Evolutionary conservation across 1,284 basidiomycete species (phyloP).

Genomic region (Leucoagaricus sp.): DNA sequence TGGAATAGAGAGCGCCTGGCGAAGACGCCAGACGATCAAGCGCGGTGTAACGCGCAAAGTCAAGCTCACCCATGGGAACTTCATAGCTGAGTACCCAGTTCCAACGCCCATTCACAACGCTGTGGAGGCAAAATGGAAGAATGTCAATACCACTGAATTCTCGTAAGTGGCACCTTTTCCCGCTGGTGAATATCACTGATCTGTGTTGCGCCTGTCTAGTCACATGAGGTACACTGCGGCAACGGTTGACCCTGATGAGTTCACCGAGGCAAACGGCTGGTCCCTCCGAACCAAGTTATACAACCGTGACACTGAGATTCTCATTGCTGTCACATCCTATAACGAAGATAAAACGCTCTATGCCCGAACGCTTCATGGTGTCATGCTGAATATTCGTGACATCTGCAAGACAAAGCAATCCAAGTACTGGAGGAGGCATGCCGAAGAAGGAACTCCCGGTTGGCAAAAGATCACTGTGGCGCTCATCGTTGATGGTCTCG

Average conservation of each 20-base stretch:
- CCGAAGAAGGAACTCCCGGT: conserved; percentile 85
- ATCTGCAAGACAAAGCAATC: conserved; percentile 97
- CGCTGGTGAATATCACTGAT: neutral
- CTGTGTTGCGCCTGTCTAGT: conserved; percentile 36
- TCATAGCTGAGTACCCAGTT: conserved; percentile 89
- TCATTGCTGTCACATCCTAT: conserved; percentile 91
- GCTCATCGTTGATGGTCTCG: conserved; percentile 91
- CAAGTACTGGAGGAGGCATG: conserved; percentile 86
- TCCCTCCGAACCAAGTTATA: conserved; percentile 85
- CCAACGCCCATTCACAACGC: conserved; percentile 87
- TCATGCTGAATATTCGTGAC: conserved; percentile 98
- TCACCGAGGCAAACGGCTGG: conserved; percentile 79
- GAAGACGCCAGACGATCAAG: conserved; percentile 88
- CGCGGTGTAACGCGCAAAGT: conserved; percentile 92
- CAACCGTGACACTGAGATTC: conserved; percentile 88
- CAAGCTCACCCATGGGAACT: conserved; percentile 90
- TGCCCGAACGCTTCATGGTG: conserved; percentile 89
- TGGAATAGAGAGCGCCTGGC: conserved; percentile 76
- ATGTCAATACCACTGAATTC: conserved; percentile 78
- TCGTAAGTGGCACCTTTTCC: conserved; percentile 53
- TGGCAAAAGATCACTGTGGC: conserved; percentile 96
- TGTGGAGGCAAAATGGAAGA: conserved; percentile 79
- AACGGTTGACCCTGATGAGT: conserved; percentile 95
- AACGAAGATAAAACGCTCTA: conserved; percentile 95
- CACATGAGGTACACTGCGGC: conserved; percentile 94